These are phyloP conservation scores for Cutaneotrichosporon dermatis DNA, from an alignment of 1,284 basidiomycete genomes.

Conservation along the genomic window DNA sequence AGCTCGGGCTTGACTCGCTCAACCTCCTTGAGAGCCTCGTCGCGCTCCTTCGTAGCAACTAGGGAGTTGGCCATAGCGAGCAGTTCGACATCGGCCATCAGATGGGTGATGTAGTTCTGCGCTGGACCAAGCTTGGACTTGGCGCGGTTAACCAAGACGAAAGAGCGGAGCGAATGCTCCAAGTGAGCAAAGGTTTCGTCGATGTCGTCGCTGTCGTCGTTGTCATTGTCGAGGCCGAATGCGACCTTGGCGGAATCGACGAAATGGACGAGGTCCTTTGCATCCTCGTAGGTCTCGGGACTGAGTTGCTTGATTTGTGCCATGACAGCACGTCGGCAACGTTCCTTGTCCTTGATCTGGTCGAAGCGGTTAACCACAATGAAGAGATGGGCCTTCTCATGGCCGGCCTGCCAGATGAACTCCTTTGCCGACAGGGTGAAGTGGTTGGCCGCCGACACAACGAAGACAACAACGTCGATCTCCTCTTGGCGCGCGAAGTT, in stretches of 20 bases:
- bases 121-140: slow-evolving; percentile 95
- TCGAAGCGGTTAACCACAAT: slow-evolving; percentile 97
- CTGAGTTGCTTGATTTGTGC: slow-evolving; percentile 93
- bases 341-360: slow-evolving; percentile 90
- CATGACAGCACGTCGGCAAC: slow-evolving; percentile 81
- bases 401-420: slow-evolving; percentile 87
- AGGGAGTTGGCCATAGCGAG: slow-evolving; percentile 82
- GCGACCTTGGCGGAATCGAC: slow-evolving; percentile 73
- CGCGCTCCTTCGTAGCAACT: slow-evolving; percentile 75
- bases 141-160: slow-evolving; percentile 89
- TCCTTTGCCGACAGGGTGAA: slow-evolving; percentile 95
- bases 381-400: slow-evolving; percentile 97
- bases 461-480: slow-evolving; percentile 98
- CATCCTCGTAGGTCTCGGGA: slow-evolving; percentile 85
- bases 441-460: slow-evolving; percentile 97
- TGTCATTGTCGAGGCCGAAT: slow-evolving; percentile 33
- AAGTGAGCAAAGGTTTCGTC: slow-evolving; percentile 77
- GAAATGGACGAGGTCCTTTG: slow-evolving; percentile 93
- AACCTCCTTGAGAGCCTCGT: slow-evolving; percentile 68
- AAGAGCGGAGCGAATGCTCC: slow-evolving; percentile 87
- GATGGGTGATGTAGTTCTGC: slow-evolving; percentile 85
- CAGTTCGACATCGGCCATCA: slow-evolving; percentile 82
- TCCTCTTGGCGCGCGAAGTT: slow-evolving; percentile 95
- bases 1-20: slow-evolving; percentile 71
- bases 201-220: slow-evolving; percentile 47